phyloP scores from a whole-genome alignment of 306 rosid genomes.

The Fragaria iinumae region DNA sequence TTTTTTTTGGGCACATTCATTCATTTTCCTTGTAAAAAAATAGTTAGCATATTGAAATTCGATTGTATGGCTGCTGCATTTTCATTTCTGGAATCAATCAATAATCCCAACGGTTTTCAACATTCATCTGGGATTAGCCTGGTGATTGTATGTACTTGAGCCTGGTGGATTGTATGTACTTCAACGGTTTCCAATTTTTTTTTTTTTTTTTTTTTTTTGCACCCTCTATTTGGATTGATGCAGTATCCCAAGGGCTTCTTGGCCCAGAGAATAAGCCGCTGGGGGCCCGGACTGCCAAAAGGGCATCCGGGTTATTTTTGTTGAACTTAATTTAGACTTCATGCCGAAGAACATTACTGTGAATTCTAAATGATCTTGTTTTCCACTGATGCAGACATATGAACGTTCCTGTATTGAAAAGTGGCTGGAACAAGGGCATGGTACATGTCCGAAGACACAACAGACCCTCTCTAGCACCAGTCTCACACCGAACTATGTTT shows the following conservation, averaged over 20 bases:
- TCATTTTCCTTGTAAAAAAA: conserved; percentile 2
- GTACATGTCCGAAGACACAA: conserved; percentile 93
- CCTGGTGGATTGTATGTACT: neutral
- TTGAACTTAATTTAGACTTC: conserved; percentile 15
- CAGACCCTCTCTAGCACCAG: conserved; percentile 66
- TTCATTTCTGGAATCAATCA: neutral
- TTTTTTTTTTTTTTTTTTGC: no score
- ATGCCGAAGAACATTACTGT: conserved; percentile 4
- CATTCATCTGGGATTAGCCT: conserved; percentile 2
- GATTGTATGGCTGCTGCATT: conserved; percentile 4
- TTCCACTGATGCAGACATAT: conserved; percentile 69
- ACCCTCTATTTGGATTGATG: neutral
- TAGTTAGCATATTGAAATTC: conserved; percentile 23
- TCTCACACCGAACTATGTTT: conserved; percentile 90
- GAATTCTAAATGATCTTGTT: conserved; percentile 28
- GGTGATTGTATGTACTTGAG: conserved; percentile 1
- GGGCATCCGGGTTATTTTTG: neutral
- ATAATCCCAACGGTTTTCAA: neutral
- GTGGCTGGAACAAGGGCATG: conserved; percentile 88
- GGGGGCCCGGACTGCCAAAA: neutral
- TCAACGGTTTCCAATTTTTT: neutral
- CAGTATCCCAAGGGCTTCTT: neutral
- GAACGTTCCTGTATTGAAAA: conserved; percentile 93
- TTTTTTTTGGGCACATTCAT: conserved; percentile 10
- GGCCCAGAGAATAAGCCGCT: neutral